Evolutionary conservation across 2,329 filamentous ascomycete genomes (phyloP).

Genomic region (Sporothrix inflata): DNA sequence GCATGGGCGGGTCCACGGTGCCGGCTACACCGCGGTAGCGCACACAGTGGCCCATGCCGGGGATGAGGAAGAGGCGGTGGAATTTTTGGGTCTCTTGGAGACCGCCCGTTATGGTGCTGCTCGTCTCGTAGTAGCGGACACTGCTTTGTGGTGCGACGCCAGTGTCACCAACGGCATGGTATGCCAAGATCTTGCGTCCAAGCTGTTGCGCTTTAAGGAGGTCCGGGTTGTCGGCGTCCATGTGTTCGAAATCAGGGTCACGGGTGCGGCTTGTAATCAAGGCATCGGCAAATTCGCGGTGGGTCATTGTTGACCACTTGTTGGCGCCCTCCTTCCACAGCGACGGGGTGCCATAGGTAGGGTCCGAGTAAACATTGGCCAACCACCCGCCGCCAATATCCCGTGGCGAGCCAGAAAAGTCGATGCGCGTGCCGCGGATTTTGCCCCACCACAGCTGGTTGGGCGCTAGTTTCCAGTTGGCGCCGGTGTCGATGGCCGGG

Average conservation of each 20-base stretch:
- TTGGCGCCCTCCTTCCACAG: neutral
- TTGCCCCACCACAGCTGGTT: neutral
- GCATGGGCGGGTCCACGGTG: neutral
- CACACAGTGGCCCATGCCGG: neutral
- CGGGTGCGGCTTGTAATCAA: neutral
- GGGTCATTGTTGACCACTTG: neutral
- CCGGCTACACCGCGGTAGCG: neutral
- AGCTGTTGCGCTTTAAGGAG: neutral
- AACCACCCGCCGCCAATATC: neutral
- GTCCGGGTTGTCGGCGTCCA: neutral
- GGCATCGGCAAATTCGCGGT: neutral
- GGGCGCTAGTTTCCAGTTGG: neutral
- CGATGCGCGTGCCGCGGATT: slow-evolving; percentile 1
- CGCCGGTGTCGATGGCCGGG: neutral
- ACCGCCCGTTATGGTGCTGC: neutral
- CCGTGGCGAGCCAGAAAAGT: neutral
- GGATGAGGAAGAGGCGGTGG: neutral
- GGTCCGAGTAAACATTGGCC: neutral
- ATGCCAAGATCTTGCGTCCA: neutral
- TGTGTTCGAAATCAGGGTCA: neutral
- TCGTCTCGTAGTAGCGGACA: neutral
- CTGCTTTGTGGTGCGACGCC: neutral
- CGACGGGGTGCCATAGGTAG: neutral
- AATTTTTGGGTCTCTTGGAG: neutral
- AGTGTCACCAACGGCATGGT: neutral